A percentile compares a stretch with the other conserved stretches of the same genome.
Conservation (phyloP, 192 early-diverging fungal genomes). For the Coemansia erecta region DNA sequence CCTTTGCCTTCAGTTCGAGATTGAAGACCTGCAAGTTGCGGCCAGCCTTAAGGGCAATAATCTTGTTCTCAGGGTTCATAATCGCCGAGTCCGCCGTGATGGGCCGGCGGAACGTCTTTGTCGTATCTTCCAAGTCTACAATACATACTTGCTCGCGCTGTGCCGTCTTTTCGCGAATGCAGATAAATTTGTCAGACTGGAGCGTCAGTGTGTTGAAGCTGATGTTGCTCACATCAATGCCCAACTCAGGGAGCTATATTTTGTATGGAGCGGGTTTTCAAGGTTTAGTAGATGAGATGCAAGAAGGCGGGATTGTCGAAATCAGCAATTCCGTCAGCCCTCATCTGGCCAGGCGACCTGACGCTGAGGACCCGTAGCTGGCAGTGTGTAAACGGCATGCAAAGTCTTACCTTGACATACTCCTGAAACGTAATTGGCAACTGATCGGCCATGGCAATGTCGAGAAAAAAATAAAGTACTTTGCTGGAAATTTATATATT, state of each 20-base stretch:
- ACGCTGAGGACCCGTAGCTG: no score
- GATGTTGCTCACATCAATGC: constrained; percentile 89
- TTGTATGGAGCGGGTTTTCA: neutral
- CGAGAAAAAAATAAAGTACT: constrained; percentile 9
- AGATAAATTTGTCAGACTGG: constrained; percentile 98
- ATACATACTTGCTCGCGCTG: constrained; percentile 90
- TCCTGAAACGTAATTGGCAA: constrained; percentile 96
- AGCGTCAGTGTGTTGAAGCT: constrained; percentile 97
- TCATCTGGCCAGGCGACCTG: neutral
- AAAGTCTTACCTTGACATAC: constrained; percentile 81
- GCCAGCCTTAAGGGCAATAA: constrained; percentile 94
- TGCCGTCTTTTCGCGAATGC: constrained; percentile 88
- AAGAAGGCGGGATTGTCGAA: neutral
- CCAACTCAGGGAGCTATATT: constrained; percentile 80
- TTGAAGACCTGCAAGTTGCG: constrained; percentile 97
- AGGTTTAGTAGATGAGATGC: neutral
- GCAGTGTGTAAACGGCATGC: neutral
- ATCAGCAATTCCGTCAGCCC: neutral
- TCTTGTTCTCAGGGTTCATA: constrained; percentile 92
- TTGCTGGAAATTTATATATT: neutral
- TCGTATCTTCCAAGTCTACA: constrained; percentile 85
- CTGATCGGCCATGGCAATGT: constrained; percentile 66
- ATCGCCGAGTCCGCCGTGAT: constrained; percentile 98
- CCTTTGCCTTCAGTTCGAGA: constrained; percentile 91
- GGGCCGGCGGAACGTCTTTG: constrained; percentile 79